Evolutionary conservation across 306 rosid genomes (phyloP), one percentile per base, ranked within the genome.

Genomic region (Hippophae rhamnoides): DNA sequence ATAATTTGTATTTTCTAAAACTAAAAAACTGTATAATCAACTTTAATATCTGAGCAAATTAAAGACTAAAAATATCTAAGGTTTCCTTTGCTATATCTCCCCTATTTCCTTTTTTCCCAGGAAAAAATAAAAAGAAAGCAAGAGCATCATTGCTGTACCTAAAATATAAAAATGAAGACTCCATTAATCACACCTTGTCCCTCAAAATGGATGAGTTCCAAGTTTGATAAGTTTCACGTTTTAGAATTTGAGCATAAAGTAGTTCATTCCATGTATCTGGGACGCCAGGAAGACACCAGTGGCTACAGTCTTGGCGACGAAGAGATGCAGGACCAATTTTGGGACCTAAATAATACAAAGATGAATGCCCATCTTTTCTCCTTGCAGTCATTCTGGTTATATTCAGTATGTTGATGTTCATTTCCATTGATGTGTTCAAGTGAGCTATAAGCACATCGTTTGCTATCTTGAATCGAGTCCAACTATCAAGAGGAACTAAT

Each of bases 271-370:
- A 83, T 49, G 85, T 52, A 62, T 92, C 96, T 7, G 99, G 96
- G 41, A 85, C 95, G 50, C 99, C 98, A 49, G 98, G 99, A 8
- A 88, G 78, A 71, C 95, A 88, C 96, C 98, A 92, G 54, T 92
- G 99, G 65, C 99, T 92, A 64, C 96, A 88, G 68, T 85, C 99
- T 79, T 88, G 96, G 27, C 90, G 87, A 60, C 60, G 93, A 63
- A 8, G 60, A 18, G 89, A 72, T 7, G 78, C 82, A 0, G 86
- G 76, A 9, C 84, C 82, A 8, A 41, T 52, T 1, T 57, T 47
- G 3, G 78, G 85, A 41, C 87, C 78, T 1, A 75, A 50, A 78
- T 88, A 92, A 64, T 88, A 88, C 11, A 85, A 47, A 6, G 99
- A 92, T 3, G 80, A 78, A 68, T 83, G 96, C 23, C 90, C 99